A percentile compares a stretch with the other conserved stretches of the same genome.
phyloP scores from a whole-genome alignment of 75 land plant genomes.

The Picea glauca region DNA sequence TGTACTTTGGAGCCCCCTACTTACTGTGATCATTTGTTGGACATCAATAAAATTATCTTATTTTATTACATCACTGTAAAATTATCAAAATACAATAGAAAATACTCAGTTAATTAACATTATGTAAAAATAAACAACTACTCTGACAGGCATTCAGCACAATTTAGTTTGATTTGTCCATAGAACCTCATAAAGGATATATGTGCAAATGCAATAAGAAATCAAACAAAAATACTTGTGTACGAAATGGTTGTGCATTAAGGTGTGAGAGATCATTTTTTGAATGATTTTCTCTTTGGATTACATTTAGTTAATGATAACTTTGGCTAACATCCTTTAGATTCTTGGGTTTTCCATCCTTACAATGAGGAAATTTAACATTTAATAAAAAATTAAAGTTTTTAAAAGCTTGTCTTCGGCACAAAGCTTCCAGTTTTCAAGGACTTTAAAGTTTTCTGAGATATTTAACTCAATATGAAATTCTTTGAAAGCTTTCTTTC shows the following conservation, averaged over 20 bases:
- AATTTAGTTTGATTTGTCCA: background rate
- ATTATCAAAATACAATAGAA: too few relatives aligned
- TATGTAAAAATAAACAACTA: background rate
- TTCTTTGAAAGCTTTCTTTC: background rate
- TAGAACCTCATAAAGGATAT: background rate
- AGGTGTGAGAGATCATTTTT: background rate
- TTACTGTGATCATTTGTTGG: too few relatives aligned
- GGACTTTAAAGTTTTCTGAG: too few relatives aligned
- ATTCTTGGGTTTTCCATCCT: background rate
- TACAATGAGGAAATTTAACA: background rate
- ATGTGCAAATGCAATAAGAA: background rate
- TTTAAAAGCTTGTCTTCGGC: background rate
- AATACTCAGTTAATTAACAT: too few relatives aligned
- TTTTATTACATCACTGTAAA: too few relatives aligned
- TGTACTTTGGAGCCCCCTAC: too few relatives aligned
- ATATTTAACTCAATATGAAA: background rate
- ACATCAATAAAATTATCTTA: too few relatives aligned
- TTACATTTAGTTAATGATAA: background rate
- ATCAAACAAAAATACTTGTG: background rate
- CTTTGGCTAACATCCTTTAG: background rate
- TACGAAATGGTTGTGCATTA: background rate
- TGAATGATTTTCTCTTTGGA: background rate
- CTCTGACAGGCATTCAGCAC: background rate
- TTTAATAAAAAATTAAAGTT: background rate
- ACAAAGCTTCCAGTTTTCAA: background rate